Evolutionary conservation across 441 rosid genomes (phyloP), one percentile per base, ranked within the genome.

Genomic region (Hura crepitans): DNA sequence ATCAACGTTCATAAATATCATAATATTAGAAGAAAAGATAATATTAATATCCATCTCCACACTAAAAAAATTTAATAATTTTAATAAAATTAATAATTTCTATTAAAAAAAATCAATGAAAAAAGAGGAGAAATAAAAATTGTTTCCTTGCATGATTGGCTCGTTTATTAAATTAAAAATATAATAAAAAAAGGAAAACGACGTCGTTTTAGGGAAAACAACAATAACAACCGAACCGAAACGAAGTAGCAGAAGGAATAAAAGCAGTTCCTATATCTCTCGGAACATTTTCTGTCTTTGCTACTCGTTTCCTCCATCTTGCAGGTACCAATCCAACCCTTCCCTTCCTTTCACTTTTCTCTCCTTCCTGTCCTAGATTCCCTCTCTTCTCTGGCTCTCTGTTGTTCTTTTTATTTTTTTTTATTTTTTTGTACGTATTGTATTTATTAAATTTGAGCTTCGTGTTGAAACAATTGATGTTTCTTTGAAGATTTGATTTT

Each of bases 291-390:
- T 73, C 66, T 55, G 17, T 37, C 35, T 65, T 79, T 70, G 71
- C 68, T 46, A 51, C 45, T 55, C 50, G 54, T 35, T 69, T 74
- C 60, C 50, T 68, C 73, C 49, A 71, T 60, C 39, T 80, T 66
- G 65, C 81, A 79, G 85, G 80, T 82, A 53, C 67, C 75, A 59
- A 70, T 58, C 37, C 69, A 39, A 43, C 65, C 65, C 55, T 6
- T 53, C 12, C 10, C 27, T 63, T 45, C 57, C 31, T 39, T 35
- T 28, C 69, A 42, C 28, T 68, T 33, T 71, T 54, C 64, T 54
- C 54, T 33, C 62, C 46, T 15, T 7, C 35, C 35, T 56, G 27
- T 55, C 43, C 37, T 54, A 3, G 35, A 18, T 46, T 22, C 22
- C 10, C 62, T 45, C 45, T 23, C 33, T 57, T 30, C 23, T 31